Conservation (phyloP, 1,139 yeast species). For the Taphrina sp. region DNA sequence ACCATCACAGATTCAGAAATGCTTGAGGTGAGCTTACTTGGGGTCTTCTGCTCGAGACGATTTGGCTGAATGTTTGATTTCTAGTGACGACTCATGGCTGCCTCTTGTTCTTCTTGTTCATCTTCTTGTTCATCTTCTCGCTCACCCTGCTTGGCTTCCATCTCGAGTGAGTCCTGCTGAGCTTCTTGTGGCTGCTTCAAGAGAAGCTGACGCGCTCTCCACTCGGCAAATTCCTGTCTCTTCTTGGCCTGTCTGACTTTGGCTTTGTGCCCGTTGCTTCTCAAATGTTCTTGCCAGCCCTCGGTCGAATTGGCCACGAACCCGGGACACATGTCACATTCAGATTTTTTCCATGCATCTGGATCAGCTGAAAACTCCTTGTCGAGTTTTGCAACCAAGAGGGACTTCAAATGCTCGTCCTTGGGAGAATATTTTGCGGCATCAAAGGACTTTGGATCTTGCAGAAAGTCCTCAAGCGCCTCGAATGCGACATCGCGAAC, state of each 20-base stretch:
- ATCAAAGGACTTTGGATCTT: constrained; percentile 47
- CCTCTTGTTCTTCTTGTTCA: too few relatives aligned
- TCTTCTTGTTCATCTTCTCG: too few relatives aligned
- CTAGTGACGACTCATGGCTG: too few relatives aligned
- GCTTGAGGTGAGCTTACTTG: too few relatives aligned
- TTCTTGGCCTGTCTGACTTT: constrained; percentile 40
- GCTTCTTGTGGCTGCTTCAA: too few relatives aligned
- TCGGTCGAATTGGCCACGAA: constrained; percentile 71
- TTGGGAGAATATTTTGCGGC: background rate
- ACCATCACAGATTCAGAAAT: too few relatives aligned
- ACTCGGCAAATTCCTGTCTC: constrained; percentile 29
- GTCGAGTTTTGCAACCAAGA: constrained; percentile 43
- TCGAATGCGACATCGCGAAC: constrained; percentile 59
- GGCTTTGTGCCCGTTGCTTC: constrained; percentile 61
- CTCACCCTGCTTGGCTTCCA: too few relatives aligned
- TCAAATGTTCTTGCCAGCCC: constrained; percentile 65
- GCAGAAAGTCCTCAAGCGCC: constrained; percentile 48
- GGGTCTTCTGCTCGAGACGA: too few relatives aligned
- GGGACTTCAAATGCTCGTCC: constrained; percentile 43
- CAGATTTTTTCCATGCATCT: constrained; percentile 65
- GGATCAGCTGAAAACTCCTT: constrained; percentile 41
- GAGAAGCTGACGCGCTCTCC: constrained; percentile 13
- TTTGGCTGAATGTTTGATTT: too few relatives aligned
- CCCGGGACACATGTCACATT: constrained; percentile 65
- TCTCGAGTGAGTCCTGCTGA: too few relatives aligned